These are phyloP conservation scores for Tardiomyces digboiensis DNA, from an alignment of 1,139 yeast genomes.

Conservation along the genomic window DNA sequence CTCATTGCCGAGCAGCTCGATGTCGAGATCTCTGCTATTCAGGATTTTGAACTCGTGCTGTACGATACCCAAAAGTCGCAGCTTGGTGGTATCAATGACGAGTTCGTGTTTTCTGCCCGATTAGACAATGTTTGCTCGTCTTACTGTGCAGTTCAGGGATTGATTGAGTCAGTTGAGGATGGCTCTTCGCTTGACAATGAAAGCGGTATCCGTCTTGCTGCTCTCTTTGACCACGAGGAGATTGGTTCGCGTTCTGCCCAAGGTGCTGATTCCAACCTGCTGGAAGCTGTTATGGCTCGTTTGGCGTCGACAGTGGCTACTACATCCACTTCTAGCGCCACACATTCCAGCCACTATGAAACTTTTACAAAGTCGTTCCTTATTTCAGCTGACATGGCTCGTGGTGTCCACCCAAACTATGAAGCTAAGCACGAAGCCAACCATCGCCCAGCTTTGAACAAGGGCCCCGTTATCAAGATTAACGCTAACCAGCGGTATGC, in stretches of 20 bases:
- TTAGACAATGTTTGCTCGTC: constrained; percentile 87
- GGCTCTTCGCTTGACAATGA: constrained; percentile 33
- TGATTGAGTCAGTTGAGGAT: constrained; percentile 42
- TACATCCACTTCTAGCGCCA: constrained; percentile 21
- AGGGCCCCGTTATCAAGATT: constrained; percentile 88
- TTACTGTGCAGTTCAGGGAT: constrained; percentile 64
- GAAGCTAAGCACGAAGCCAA: constrained; percentile 59
- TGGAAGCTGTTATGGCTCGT: constrained; percentile 69
- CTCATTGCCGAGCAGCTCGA: constrained; percentile 58
- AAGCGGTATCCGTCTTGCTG: constrained; percentile 56
- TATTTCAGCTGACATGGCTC: constrained; percentile 93
- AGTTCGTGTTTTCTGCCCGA: constrained; percentile 89
- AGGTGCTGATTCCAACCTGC: constrained; percentile 90
- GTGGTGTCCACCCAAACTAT: constrained; percentile 94
- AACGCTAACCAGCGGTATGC: constrained; percentile 95
- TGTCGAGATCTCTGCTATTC: constrained; percentile 46
- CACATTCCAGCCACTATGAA: constrained; percentile 30
- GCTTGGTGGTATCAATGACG: constrained; percentile 84
- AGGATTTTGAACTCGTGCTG: constrained; percentile 81
- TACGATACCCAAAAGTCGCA: constrained; percentile 78
- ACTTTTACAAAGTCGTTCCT: constrained; percentile 77
- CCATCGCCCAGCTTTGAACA: constrained; percentile 74
- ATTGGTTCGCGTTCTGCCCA: constrained; percentile 91
- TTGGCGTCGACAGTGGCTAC: constrained; percentile 40
- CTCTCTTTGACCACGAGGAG: constrained; percentile 93